Conservation (phyloP, 352 stramenopile genomes). For the Aphanomyces cochlioides region DNA sequence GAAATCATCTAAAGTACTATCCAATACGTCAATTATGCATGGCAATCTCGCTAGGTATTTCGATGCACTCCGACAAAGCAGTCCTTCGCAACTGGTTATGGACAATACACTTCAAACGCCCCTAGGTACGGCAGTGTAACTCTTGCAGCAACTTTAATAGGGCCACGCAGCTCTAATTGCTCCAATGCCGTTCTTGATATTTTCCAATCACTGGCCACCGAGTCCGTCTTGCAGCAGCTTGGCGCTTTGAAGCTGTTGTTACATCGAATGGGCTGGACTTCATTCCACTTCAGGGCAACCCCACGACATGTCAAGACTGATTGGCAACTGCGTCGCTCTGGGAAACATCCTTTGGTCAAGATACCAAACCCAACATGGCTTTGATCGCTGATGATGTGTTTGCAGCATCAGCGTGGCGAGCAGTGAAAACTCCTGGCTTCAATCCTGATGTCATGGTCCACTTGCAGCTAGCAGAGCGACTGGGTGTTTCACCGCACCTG, state of each 20-base stretch:
- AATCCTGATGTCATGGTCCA: not conserved
- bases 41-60: no score
- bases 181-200: no score
- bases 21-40: no score
- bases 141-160: no score
- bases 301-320: slow-evolving; percentile 47
- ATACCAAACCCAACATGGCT: no score
- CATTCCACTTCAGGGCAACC: slow-evolving; percentile 52
- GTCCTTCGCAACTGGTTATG: no score
- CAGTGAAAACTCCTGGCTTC: slow-evolving; percentile 40
- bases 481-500: not conserved
- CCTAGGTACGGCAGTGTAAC: no score
- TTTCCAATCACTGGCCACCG: no score
- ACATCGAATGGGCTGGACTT: slow-evolving; percentile 57
- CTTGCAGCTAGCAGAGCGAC: not conserved
- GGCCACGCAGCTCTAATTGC: no score
- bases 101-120: no score
- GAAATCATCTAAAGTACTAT: no score
- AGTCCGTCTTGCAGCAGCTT: slow-evolving; percentile 86
- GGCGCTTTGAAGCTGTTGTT: slow-evolving; percentile 65
- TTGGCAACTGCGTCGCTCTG: slow-evolving; percentile 37
- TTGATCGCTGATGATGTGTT: slow-evolving; percentile 1
- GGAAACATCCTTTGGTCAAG: not conserved
- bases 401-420: slow-evolving; percentile 10
- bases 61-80: no score